Evolutionary conservation across 2,329 filamentous ascomycete species (phyloP), one percentile per base, ranked within the genome.

Genomic region (Penicillium occitanis): DNA sequence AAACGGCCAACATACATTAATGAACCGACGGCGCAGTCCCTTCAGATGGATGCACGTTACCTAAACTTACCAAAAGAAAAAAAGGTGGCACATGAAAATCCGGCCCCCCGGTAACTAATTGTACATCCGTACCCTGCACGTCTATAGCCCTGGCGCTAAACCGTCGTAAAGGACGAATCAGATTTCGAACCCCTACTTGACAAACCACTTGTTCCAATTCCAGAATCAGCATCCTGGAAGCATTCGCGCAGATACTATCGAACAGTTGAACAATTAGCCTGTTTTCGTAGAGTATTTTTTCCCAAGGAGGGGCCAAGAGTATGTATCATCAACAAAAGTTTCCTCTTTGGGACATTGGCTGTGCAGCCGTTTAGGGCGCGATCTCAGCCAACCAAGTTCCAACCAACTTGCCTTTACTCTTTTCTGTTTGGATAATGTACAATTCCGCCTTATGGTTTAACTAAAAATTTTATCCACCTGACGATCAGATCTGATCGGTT

Each of bases 21-120:
- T 57, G 17, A 25, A 30, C 50, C n/a, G 50, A 28, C 25, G 33
- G 19, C 33, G 53, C 53, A 37, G 53, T 37, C n/a, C 7, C 7
- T 37, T 35, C 30, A 25, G 53, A 57, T 51, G 44, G 17, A 51
- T 28, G 44, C 42, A 61, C 44, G 28, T 25, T 50, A 28, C 46
- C 42, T 35, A 14, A 35, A 17, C 10, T 48, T 22, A 30, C 5
- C n/a, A 40, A 30, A 22, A 46, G 44, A 50, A 33, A 25, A 40
- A 61, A 50, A 44, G 11, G 14, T 37, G 19, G 28, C 44, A 60
- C 22, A 48, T 48, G 42, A 28, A 22, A 50, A 42, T 63, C 48
- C 61, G 35, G 35, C 61, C 61, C 61, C 61, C 33, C 42, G 35
- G 48, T 25, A 55, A 33, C 7, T 30, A 53, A 53, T 14, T 53